These are phyloP conservation scores for Neurospora sp. DNA, from an alignment of 495 filamentous ascomycete genomes.

Conservation along the genomic window DNA sequence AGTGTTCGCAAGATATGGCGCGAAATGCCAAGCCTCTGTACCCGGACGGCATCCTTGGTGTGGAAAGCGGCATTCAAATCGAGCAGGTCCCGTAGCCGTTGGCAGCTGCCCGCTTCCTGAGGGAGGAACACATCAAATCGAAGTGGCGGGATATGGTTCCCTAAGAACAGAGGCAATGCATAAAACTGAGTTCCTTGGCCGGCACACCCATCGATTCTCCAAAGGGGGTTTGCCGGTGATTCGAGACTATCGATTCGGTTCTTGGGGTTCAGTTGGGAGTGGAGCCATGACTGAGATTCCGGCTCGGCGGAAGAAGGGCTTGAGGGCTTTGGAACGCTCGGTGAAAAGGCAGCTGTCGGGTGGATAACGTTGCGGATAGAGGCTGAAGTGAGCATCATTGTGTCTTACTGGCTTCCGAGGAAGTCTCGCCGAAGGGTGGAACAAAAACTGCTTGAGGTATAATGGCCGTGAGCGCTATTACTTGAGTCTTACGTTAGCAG, in stretches of 20 bases:
- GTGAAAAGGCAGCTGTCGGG: constrained; percentile 37
- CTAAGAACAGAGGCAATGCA: constrained; percentile 32
- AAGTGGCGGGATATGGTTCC: constrained; percentile 26
- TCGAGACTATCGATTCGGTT: constrained; percentile 43
- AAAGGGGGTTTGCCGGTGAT: constrained; percentile 26
- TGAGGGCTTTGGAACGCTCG: constrained; percentile 2
- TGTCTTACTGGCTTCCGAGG: not conserved
- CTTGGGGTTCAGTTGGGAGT: constrained; percentile 38
- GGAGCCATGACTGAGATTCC: constrained; percentile 18
- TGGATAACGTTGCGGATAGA: constrained; percentile 39
- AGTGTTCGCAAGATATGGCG: constrained; percentile 34
- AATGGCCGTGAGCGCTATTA: not conserved
- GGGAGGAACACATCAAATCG: constrained; percentile 42
- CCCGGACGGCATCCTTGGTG: constrained; percentile 32
- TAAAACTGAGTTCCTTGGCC: constrained; percentile 41
- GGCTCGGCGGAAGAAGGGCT: not conserved
- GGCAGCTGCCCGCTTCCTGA: constrained; percentile 21
- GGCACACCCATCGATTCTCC: constrained; percentile 40
- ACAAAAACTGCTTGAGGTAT: not conserved
- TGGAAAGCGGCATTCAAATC: constrained; percentile 36
- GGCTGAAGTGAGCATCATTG: constrained; percentile 34
- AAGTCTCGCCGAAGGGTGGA: not conserved
- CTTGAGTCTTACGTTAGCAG: not conserved
- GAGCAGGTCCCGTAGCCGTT: constrained; percentile 30
- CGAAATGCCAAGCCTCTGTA: constrained; percentile 32